Base-by-base conservation (phyloP, 495 filamentous ascomycete genomes). In the Xylaria sp. region DNA sequence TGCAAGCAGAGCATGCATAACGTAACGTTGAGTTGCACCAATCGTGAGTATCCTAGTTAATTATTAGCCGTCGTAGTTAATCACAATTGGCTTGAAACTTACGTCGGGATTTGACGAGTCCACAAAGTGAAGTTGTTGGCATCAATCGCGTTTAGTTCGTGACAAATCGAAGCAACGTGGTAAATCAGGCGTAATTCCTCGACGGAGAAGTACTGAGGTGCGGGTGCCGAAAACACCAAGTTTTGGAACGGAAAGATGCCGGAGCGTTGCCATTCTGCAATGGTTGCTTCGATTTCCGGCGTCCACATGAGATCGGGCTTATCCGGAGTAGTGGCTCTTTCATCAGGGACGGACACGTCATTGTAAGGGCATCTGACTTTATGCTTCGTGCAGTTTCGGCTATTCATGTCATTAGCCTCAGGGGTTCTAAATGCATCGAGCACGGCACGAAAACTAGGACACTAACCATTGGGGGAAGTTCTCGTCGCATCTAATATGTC, bases 331-430 rank as follows among this genome's bases (percentile, higher is more conserved):
- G 84, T 80, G 40, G 90, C 85, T 70, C 90, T 83, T 67, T 92
- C 91, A 90, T 89, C 73, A 90, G 85, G 31, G 87, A 83, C 50
- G 37, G 89, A 84, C 69, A 88, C 88, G 76, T 98, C 94, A 87
- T 97, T 95, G 81, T 98, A 99, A 75, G 97, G 95, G 82, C 96
- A 99, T 77, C 94, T 91, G 75, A 97, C 95, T 84, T 97, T 97
- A 81, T 99, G 96, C 80, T 98, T 98, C 66, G 95, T 97, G 82
- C 96, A 99, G 82, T 98, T 98, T 72, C 93, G 93, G 83, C 95
- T 98, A 75, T 15, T 37, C 48, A 46, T 43, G 74, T 85, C 67
- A 86, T 82, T 61, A 59, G 57, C 9, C 9, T 35, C 11, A 8
- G 33, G 31, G 9, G 1, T 21, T 37, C 48, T 9, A 9, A 9